phyloP scores from a whole-genome alignment of 1,284 basidiomycete genomes.

The Trichosporon inkin region DNA sequence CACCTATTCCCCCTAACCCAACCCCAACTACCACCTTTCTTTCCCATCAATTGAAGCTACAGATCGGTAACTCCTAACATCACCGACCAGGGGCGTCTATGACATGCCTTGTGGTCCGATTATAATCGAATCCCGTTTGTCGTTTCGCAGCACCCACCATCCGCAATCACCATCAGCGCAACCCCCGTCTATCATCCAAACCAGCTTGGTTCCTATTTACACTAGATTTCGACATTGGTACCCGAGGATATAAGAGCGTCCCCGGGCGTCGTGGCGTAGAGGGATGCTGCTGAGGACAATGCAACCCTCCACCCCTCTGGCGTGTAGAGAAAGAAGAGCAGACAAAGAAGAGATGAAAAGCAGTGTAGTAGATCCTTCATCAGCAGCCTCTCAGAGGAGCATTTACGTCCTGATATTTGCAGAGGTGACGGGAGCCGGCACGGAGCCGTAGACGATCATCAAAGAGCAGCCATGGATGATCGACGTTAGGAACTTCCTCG shows the following conservation, averaged over 20 bases:
- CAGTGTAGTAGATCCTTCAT: conserved; percentile 15
- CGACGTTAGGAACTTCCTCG: neutral
- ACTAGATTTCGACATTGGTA: conserved; percentile 23
- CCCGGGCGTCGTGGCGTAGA: conserved; percentile 14
- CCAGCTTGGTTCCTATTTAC: conserved; percentile 25
- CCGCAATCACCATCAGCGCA: conserved; percentile 8
- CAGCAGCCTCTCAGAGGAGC: neutral
- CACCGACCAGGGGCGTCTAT: conserved; percentile 2
- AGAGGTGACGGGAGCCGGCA: neutral
- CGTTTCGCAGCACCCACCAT: conserved; percentile 8
- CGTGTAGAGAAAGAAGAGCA: conserved; percentile 21
- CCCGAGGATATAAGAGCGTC: conserved; percentile 12
- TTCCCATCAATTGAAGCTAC: neutral
- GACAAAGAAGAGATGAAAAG: conserved; percentile 18
- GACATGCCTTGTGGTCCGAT: neutral
- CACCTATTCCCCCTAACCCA: neutral
- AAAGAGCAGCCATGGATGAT: neutral
- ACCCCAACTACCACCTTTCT: conserved; percentile 5
- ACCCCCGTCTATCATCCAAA: conserved; percentile 16
- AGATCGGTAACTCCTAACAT: conserved; percentile 5
- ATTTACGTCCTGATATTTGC: neutral
- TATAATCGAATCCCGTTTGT: conserved; percentile 4
- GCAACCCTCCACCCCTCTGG: conserved; percentile 16
- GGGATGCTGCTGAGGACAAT: conserved; percentile 19
- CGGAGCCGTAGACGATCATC: neutral